Base-by-base conservation (phyloP, 139 green algal species). In the Bryopsis sp. region DNA sequence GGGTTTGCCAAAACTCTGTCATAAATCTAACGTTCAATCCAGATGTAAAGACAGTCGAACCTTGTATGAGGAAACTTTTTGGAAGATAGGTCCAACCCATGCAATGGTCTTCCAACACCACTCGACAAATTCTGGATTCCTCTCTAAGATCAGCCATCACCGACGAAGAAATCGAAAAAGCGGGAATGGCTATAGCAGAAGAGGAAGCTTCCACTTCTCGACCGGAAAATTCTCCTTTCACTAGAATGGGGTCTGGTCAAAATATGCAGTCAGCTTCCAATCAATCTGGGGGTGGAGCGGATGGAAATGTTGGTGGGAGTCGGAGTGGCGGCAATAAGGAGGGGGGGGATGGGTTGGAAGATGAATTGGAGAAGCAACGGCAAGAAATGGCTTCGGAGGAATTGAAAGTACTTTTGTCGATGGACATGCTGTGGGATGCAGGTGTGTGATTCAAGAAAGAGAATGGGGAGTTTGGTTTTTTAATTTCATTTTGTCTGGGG, bases 41-140 rank as follows among this genome's bases (percentile, higher is more conserved):
- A n/a, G n/a, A n/a, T n/a, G n/a, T n/a, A n/a, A n/a, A n/a, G n/a
- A n/a, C n/a, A n/a, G n/a, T n/a, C n/a, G 29, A 7, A 48, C 15
- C 3, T 33, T 59, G 33, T 35, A 3, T 57, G 50, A 58, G 8
- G 31, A 57, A 54, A 35, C 31, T 33, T 73, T n/a, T 33, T 67
- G 7, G n/a, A 37, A 28, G 26, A 54, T 33, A 68, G 43, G 64
- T 76, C 47, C 32, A 31, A 8, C 72, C 66, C 2, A 31, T 79
- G 34, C 48, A 48, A 4, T 64, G 43, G 57, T 26, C 36, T 47
- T 24, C 32, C 8, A 32, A 19, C 36, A 36, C 47, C 1, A 39
- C 34, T 22, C 36, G 54, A 35, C 24, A 58, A n/a, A 6, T 34
- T 3, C 39, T 36, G 2, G 5, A 24, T 54, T 1, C 32, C 6